These are phyloP conservation scores for Rosa hybrid DNA, from an alignment of 331 rosid species.

Conservation along the genomic window DNA sequence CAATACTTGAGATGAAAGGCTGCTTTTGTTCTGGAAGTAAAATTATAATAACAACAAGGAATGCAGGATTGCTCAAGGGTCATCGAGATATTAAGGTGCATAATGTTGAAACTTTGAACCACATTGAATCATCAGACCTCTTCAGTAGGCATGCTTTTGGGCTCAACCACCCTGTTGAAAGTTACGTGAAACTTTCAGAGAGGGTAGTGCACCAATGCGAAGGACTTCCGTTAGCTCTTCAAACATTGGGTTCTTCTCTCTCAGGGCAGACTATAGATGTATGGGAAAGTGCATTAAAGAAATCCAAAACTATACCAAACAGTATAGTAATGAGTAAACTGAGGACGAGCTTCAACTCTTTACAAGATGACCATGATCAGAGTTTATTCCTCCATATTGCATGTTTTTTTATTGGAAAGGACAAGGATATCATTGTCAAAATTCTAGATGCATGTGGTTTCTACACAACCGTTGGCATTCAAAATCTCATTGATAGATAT, in stretches of 20 bases:
- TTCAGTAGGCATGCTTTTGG: conserved; percentile 24
- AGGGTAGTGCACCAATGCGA: neutral
- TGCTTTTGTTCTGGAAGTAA: conserved; percentile 10
- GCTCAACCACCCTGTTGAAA: neutral
- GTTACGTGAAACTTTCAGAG: neutral
- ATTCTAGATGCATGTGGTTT: neutral
- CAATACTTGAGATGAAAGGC: neutral
- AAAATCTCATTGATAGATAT: neutral
- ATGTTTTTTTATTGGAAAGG: neutral
- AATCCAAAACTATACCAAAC: neutral
- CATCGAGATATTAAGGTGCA: neutral
- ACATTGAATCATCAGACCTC: neutral
- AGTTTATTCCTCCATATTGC: conserved; percentile 12
- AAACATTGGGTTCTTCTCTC: neutral
- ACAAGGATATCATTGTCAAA: neutral
- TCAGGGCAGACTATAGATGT: neutral
- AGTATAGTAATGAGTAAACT: neutral
- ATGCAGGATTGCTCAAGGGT: neutral
- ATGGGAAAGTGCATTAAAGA: neutral
- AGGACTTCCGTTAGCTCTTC: conserved; percentile 12
- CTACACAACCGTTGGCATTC: neutral
- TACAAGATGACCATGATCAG: neutral
- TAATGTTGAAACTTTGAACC: neutral
- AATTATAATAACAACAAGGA: conserved; percentile 19
- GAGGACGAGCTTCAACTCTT: neutral